A percentile compares a stretch with the other conserved stretches of the same genome.
Conservation (phyloP, 2,329 filamentous ascomycete species). For the Calonectria fujianensis region DNA sequence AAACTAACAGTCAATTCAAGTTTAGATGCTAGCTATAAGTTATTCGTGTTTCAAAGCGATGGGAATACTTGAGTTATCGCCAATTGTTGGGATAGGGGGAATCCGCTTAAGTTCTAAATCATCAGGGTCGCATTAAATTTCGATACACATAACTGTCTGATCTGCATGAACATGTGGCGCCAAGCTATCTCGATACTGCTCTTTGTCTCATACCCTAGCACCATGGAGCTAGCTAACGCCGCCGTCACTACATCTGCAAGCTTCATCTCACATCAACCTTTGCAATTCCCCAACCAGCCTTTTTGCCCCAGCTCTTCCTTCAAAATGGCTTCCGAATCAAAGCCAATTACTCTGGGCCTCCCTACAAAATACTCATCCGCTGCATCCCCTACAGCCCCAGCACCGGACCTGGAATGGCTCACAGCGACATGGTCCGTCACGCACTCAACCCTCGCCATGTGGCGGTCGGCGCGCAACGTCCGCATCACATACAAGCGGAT, state of each 20-base stretch:
- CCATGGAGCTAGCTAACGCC: constrained; percentile 19
- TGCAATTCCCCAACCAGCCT: neutral
- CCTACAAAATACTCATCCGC: constrained; percentile 70
- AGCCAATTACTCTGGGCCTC: constrained; percentile 53
- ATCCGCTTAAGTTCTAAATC: neutral
- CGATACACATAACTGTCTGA: neutral
- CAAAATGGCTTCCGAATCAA: constrained; percentile 44
- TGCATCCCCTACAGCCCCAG: constrained; percentile 54
- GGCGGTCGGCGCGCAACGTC: constrained; percentile 87
- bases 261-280: neutral
- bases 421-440: constrained; percentile 83
- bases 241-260: neutral
- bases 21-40: neutral
- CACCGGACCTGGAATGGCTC: constrained; percentile 76
- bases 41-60: neutral
- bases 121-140: neutral
- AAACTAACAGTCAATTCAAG: neutral
- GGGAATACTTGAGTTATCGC: neutral
- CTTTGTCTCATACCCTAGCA: constrained; percentile 29
- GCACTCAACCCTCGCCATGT: constrained; percentile 86
- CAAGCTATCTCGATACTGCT: constrained; percentile 1
- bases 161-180: constrained; percentile 13
- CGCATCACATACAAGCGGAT: constrained; percentile 83
- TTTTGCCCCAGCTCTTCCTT: constrained; percentile 32
- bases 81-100: neutral